Percentiles rank a stretch among this genome's conserved stretches.
phyloP scores from a whole-genome alignment of 768 basidiomycete genomes.

The Lactifluus volemus region DNA sequence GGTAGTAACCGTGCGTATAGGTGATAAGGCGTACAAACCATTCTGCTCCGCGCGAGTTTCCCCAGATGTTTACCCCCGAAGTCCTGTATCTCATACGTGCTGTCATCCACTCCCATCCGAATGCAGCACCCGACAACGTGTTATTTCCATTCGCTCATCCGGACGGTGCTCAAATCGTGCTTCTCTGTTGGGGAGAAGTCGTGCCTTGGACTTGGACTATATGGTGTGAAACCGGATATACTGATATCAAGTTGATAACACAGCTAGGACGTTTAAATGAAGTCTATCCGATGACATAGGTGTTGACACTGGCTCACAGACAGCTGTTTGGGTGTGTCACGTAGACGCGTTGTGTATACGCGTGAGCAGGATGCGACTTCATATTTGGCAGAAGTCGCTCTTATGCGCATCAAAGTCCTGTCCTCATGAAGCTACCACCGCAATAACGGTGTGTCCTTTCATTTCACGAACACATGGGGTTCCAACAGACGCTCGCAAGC shows the following conservation, averaged over 20 bases:
- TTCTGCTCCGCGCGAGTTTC: conserved; percentile 2
- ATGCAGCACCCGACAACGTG: neutral
- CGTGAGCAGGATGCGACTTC: neutral
- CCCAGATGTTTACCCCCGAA: neutral
- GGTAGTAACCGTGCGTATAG: neutral
- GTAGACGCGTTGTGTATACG: conserved; percentile 20
- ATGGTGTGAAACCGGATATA: conserved; percentile 48
- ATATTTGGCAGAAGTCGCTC: conserved; percentile 18
- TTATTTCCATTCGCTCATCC: conserved; percentile 18
- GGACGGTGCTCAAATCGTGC: conserved; percentile 38
- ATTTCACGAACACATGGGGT: neutral
- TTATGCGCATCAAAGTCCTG: conserved; percentile 10
- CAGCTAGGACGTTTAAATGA: conserved; percentile 34
- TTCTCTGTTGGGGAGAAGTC: conserved; percentile 51
- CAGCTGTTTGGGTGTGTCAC: conserved; percentile 45
- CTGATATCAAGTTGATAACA: conserved; percentile 41
- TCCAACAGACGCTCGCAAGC: neutral
- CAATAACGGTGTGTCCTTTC: conserved; percentile 12
- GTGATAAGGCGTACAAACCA: neutral
- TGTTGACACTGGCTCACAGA: conserved; percentile 29
- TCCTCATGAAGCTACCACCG: conserved; percentile 4
- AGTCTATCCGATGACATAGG: neutral
- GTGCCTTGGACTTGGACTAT: conserved; percentile 58
- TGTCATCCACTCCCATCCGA: conserved; percentile 13
- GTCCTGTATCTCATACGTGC: conserved; percentile 7